Percentiles rank a stretch among this genome's conserved stretches.
Conservation (phyloP, 163 green algal genomes). For the Prototheca stagnorum region DNA sequence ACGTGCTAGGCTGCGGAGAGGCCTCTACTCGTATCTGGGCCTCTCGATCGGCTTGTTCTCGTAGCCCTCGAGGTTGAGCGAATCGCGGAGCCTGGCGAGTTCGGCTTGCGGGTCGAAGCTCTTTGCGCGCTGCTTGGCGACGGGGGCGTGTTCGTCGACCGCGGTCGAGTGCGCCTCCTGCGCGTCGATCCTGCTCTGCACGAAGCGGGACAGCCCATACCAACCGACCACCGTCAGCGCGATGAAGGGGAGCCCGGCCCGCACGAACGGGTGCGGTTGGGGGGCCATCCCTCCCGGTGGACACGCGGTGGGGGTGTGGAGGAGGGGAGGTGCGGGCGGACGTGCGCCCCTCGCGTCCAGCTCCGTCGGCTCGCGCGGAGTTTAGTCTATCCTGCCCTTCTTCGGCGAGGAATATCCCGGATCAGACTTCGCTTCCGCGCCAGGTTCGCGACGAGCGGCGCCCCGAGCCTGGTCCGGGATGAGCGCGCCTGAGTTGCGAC, state of each 20-base stretch:
- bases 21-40: not conserved
- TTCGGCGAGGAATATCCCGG: too few relatives aligned
- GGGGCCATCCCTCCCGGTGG: not conserved
- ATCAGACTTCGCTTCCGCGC: not conserved
- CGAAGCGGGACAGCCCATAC: not conserved
- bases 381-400: too few relatives aligned
- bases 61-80: not conserved
- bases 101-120: not conserved
- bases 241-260: not conserved
- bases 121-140: constrained; percentile 1
- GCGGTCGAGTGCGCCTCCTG: not conserved
- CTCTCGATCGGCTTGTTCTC: not conserved
- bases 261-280: not conserved
- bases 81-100: not conserved
- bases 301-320: not conserved
- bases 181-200: not conserved
- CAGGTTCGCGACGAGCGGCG: too few relatives aligned
- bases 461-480: too few relatives aligned
- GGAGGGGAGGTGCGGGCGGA: not conserved
- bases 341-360: not conserved
- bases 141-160: not conserved
- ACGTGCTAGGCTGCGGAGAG: not conserved
- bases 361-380: too few relatives aligned
- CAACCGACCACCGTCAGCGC: not conserved
- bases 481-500: not conserved